Conservation (phyloP, 1,139 yeast genomes). For the Saccharomyces hybrid region DNA sequence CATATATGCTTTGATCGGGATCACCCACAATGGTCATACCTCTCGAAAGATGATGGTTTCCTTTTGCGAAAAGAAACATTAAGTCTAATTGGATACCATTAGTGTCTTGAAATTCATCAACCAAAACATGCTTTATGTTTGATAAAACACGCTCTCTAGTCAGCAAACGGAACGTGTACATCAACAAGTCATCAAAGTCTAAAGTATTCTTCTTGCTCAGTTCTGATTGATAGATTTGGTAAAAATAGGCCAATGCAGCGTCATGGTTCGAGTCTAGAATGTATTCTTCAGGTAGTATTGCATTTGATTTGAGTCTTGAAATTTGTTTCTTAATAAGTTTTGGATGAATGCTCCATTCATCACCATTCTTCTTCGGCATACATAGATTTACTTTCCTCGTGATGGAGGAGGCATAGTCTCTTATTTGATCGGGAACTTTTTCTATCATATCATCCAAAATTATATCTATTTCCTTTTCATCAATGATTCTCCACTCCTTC, state of each 20-base stretch:
- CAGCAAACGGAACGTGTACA: constrained; percentile 49
- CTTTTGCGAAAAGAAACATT: constrained; percentile 50
- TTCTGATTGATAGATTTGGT: constrained; percentile 45
- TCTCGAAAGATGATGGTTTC: constrained; percentile 28
- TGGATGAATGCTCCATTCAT: constrained; percentile 29
- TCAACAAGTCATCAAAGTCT: constrained; percentile 81
- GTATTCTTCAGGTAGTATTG: constrained; percentile 38
- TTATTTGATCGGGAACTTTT: constrained; percentile 32
- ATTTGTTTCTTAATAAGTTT: constrained; percentile 40
- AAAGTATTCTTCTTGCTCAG: constrained; percentile 39
- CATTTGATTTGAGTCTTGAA: constrained; percentile 47
- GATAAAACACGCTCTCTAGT: constrained; percentile 40
- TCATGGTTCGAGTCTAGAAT: constrained; percentile 25
- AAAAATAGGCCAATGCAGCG: constrained; percentile 36
- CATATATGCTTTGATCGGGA: constrained; percentile 92
- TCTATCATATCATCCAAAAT: constrained; percentile 41
- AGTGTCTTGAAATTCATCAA: constrained; percentile 95
- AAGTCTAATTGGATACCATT: constrained; percentile 67
- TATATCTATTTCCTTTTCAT: constrained; percentile 53
- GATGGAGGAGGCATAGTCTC: constrained; percentile 26
- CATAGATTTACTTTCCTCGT: constrained; percentile 27
- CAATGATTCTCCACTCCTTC: constrained; percentile 50
- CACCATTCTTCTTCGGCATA: constrained; percentile 20
- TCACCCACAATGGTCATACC: constrained; percentile 89
- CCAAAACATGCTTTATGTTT: constrained; percentile 60